Base-by-base conservation (phyloP, 2,329 filamentous ascomycete species). In the Magnaporthiopsis rhizophila region DNA sequence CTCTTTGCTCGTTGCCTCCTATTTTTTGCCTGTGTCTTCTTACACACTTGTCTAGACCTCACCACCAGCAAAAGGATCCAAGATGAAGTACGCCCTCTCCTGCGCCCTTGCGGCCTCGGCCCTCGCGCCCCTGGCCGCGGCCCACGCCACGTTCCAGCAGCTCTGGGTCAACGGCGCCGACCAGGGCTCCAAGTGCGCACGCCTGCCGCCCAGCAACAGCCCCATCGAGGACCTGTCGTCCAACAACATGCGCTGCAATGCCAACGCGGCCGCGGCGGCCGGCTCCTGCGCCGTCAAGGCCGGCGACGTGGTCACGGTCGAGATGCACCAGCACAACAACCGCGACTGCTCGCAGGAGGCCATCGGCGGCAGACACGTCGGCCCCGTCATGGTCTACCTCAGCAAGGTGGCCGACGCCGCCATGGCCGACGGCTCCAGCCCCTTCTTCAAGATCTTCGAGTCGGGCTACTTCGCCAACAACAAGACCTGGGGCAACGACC, bases 381-480 rank as follows among this genome's bases (percentile, higher is more conserved):
- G 82, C 12, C 82, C 82, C 1, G 80, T 84, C 45, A 77, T 82
- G 61, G 76, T 82, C 0, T 84, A 84, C 71, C 74, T 83, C 64
- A 77, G 77, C 70, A 78, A 81, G 67, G 82, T 85, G 26, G 66
- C 73, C 32, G 77, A 84, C 69, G 78, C 82, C 4, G 71, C 76
- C 38, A 77, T 74, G 0, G 79, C 81, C 60, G 75, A 77, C 65
- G 78, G 78, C 13, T 73, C 75, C 1, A 70, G 74, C 3, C 71
- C 70, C 7, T 84, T 79, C 80, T 83, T 84, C 76, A 85, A 85
- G 75, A 78, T 84, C 66, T 81, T 78, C 67, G 76, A 80, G 65
- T 76, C 81, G 67, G 78, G 79, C 3, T 79, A 79, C 30, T 79
- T 79, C 57, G 78, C 78, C n/a, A 73, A 74, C 58, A 72, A 72